Base-by-base conservation (phyloP, 2,329 filamentous ascomycete genomes). In the Clarireedia monteithiana region DNA sequence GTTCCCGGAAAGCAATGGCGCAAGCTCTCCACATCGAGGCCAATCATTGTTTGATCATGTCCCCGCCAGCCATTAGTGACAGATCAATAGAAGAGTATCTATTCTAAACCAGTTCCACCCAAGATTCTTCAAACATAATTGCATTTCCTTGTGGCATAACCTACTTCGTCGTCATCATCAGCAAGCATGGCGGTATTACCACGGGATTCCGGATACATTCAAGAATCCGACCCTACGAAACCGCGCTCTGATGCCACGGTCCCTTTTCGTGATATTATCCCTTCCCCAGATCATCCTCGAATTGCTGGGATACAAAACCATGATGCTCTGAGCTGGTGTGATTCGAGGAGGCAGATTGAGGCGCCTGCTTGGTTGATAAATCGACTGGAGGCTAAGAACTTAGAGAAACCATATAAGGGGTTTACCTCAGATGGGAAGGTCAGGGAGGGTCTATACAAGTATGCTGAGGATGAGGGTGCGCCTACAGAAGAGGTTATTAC, bases 361-460 rank as follows among this genome's bases (percentile, higher is more conserved):
- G 66, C 64, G 2, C 64, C 66, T 7, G 64, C 64, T 15, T 67
- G 66, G 66, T 53, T 67, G 58, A 67, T 67, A 52, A 64, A 66
- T 52, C 59, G 64, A 5, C 53, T 67, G 45, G 64, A 67, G 34
- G 64, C 62, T 39, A 65, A 63, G 59, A 67, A 66, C 49, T 40
- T 68, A n/a, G 65, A 68, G 51, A 59, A 59, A 27, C 65, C 66
- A 20, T 68, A 65, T 30, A 63, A 61, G 30, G 67, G 67, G 9
- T 64, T 68, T 44, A 68, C 67, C 44, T 59, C 59, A 4, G 66
- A 68, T 58, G 67, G 65, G 15, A 61, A 57, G n/a, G 60, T 64
- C 30, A 64, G 57, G 53, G 58, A 62, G 38, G 63, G 58, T 9
- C 9, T 67, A 27, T 65, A 65, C 51, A 40, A 59, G 20, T 66